Percentiles rank a stretch among this genome's conserved stretches.
Evolutionary conservation across 208 protist species (phyloP).

Genomic region (Acanthamoeba castellanii): DNA sequence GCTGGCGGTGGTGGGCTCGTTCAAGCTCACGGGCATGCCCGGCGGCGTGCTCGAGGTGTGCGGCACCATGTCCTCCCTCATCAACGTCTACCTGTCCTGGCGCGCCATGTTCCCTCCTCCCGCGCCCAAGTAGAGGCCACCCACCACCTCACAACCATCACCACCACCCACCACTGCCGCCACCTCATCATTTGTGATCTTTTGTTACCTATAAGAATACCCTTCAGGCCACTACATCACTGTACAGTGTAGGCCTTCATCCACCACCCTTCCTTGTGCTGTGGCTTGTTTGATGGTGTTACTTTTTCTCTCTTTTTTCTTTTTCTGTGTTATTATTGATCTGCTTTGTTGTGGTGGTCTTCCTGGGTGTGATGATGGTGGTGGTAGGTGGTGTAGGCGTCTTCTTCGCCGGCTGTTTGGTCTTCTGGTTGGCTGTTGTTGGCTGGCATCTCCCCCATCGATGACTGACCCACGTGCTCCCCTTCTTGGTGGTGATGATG

Average conservation of each 20-base stretch:
- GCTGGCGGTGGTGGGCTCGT: not conserved
- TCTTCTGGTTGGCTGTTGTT: not conserved
- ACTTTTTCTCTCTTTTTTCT: too few species aligned
- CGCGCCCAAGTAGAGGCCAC: not conserved
- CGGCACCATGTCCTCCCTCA: slow-evolving; percentile 33
- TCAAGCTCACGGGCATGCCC: slow-evolving; percentile 11
- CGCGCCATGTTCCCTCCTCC: slow-evolving; percentile 13
- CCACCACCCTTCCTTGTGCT: too few species aligned
- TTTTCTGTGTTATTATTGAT: too few species aligned
- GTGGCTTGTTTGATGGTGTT: too few species aligned
- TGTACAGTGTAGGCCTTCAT: too few species aligned
- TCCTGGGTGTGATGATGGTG: not conserved
- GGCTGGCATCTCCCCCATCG: not conserved
- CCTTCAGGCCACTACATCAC: too few species aligned
- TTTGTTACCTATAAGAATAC: too few species aligned
- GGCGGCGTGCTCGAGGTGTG: slow-evolving; percentile 5
- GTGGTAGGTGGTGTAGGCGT: not conserved
- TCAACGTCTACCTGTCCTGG: slow-evolving; percentile 31
- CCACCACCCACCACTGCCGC: too few species aligned
- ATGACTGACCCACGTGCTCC: not conserved
- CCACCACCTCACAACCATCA: not conserved
- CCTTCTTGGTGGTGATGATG: not conserved
- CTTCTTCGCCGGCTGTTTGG: not conserved
- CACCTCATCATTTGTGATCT: not conserved
- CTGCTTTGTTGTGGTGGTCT: not conserved